These are phyloP conservation scores for Puccinia horiana DNA, from an alignment of 1,284 basidiomycete genomes.

Conservation along the genomic window DNA sequence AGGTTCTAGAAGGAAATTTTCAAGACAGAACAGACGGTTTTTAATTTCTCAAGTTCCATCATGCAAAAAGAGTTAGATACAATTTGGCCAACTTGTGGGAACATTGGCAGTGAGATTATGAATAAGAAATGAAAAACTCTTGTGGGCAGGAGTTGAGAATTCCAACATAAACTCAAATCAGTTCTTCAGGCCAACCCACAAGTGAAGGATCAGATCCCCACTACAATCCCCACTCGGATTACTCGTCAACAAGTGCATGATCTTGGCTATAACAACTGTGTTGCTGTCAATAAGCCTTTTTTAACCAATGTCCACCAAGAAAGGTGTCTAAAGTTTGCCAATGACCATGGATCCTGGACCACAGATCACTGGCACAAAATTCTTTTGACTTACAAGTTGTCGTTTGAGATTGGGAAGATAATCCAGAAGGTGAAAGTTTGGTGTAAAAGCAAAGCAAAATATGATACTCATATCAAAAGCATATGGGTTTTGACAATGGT, in stretches of 20 bases:
- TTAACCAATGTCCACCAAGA: not conserved
- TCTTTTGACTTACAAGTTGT: not conserved
- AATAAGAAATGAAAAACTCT: too few species aligned
- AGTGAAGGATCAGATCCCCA: not conserved
- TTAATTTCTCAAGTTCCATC: too few species aligned
- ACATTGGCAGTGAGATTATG: too few species aligned
- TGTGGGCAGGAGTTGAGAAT: too few species aligned
- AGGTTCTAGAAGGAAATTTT: too few species aligned
- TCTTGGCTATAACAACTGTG: not conserved
- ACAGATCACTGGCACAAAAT: not conserved
- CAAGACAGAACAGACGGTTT: too few species aligned
- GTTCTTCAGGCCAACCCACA: not conserved
- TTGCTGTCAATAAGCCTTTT: conserved; percentile 23
- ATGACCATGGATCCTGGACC: not conserved
- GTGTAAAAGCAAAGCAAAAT: not conserved
- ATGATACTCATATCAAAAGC: not conserved
- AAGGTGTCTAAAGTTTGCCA: conserved; percentile 5
- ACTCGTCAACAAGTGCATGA: not conserved
- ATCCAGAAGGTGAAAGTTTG: not conserved
- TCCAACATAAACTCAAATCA: not conserved
- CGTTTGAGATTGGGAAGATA: conserved; percentile 5
- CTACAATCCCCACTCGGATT: not conserved
- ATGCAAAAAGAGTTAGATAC: too few species aligned
- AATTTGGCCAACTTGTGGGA: too few species aligned
- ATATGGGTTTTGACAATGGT: not conserved